A percentile compares a stretch with the other conserved stretches of the same genome.
phyloP scores from a whole-genome alignment of 768 basidiomycete species.

The Amyloporia xantha region DNA sequence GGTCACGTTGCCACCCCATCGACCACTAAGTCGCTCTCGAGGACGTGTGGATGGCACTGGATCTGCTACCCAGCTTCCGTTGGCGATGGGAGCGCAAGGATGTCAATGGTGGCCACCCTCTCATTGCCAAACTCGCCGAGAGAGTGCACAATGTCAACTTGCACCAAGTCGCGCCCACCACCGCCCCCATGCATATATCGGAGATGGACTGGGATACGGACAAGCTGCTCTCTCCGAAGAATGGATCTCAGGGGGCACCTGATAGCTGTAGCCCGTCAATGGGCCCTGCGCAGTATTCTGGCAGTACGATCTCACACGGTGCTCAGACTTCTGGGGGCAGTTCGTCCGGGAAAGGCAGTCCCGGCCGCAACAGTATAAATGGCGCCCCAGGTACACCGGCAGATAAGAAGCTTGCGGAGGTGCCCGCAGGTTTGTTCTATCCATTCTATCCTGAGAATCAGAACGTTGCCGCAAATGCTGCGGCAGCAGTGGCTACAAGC shows the following conservation, averaged over 20 bases:
- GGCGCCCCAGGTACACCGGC: slow-evolving; percentile 6
- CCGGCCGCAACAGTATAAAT: slow-evolving; percentile 4
- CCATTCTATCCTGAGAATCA: slow-evolving; percentile 65
- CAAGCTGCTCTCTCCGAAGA: slow-evolving; percentile 18
- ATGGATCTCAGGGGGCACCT: slow-evolving; percentile 11
- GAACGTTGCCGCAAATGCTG: slow-evolving; percentile 14
- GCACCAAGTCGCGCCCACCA: slow-evolving; percentile 43
- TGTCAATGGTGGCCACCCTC: slow-evolving; percentile 71
- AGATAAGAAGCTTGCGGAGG: slow-evolving; percentile 45
- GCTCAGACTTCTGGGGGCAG: slow-evolving; percentile 13
- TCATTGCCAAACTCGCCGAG: slow-evolving; percentile 77
- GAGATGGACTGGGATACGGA: slow-evolving; percentile 43
- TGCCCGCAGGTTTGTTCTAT: slow-evolving; percentile 67
- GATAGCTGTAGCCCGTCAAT: slow-evolving; percentile 24
- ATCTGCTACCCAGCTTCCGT: slow-evolving; percentile 83
- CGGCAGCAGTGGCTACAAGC: background rate
- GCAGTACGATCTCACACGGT: slow-evolving; percentile 22
- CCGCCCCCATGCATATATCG: slow-evolving; percentile 31
- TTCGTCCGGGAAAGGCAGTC: slow-evolving; percentile 9
- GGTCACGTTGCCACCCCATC: slow-evolving; percentile 71
- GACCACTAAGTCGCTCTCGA: slow-evolving; percentile 61
- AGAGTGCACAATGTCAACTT: slow-evolving; percentile 71
- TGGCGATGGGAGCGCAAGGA: slow-evolving; percentile 92
- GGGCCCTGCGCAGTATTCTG: slow-evolving; percentile 28
- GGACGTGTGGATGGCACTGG: slow-evolving; percentile 81